Base-by-base conservation (phyloP, 768 basidiomycete species). In the Chalciporus pseudorubinellus region DNA sequence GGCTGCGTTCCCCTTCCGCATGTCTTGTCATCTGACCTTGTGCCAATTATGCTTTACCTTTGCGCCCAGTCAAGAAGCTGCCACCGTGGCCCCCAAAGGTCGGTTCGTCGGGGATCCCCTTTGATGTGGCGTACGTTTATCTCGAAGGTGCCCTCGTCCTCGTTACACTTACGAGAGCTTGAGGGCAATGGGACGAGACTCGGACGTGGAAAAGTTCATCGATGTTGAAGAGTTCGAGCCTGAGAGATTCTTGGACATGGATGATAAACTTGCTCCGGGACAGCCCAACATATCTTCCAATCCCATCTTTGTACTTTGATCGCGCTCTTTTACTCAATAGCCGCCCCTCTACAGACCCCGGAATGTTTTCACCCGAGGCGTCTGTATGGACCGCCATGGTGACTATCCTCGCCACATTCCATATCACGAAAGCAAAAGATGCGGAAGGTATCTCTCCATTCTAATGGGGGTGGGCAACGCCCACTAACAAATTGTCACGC, bases 21-120 rank as follows among this genome's bases (percentile, higher is more conserved):
- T 16, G 62, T 55, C 18, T 7, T 21, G 12, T 36, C 3, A 5
- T 5, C 12, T 11, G 26, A 26, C 41, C 24, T 41, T 24, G 7
- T 21, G 3, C 28, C 11, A 2, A 18, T 19, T 6, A 24, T 13
- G 18, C 34, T 31, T 53, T 42, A 50, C 44, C 34, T 19, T 14
- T 0, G 2, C 7, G 26, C 12, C 29, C 34, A 66, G 65, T 66
- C 7, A 46, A 51, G 43, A 58, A 51, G 18, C 41, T 68, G 10
- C 65, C 64, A 3, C 36, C 44, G 7, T 68, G 64, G 64, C 50
- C 66, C 10, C 65, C 65, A 73, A 76, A 52, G 75, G 72, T 50
- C 53, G 28, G 33, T 18, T 6, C 11, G 12, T 2, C n/a, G 10
- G 21, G 29, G 52, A 47, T 53, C 21, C 31, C 21, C 10, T 1